A percentile compares a stretch with the other conserved stretches of the same genome.
Conservation (phyloP, 371 early-diverging fungal species). For the Mortierella sp. region DNA sequence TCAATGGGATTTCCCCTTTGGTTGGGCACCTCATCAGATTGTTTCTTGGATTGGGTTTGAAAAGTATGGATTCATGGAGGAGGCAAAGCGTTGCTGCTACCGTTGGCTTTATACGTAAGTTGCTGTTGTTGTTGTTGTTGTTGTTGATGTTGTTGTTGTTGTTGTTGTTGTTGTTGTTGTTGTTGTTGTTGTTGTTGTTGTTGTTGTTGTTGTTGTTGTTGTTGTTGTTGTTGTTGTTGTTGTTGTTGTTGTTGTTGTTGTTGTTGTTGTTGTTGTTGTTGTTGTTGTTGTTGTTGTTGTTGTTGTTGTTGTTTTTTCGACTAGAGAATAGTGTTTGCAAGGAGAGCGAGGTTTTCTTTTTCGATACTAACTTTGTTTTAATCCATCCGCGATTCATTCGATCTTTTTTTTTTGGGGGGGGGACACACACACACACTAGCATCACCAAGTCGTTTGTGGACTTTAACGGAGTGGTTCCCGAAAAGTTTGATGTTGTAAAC, state of each 20-base stretch:
- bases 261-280: too few relatives aligned
- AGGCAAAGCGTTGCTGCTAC: conserved; percentile 87
- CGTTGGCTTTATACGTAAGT: conserved; percentile 93
- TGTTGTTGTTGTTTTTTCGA: too few relatives aligned
- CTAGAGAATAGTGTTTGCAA: too few relatives aligned
- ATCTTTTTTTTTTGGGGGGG: too few relatives aligned
- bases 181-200: too few relatives aligned
- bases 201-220: too few relatives aligned
- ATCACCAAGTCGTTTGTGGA: conserved; percentile 96
- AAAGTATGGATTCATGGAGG: conserved; percentile 83
- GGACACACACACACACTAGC: too few relatives aligned
- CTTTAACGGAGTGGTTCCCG: conserved; percentile 97
- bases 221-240: too few relatives aligned
- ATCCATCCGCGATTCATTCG: not conserved
- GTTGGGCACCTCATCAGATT: conserved; percentile 99
- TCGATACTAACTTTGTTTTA: not conserved
- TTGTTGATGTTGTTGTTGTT: not conserved
- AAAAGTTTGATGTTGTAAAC: conserved; percentile 95
- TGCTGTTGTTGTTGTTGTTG: not conserved
- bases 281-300: too few relatives aligned
- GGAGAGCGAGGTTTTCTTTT: too few relatives aligned
- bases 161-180: not conserved
- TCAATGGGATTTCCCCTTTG: conserved; percentile 97
- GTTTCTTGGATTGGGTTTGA: conserved; percentile 93
- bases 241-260: too few relatives aligned